Evolutionary conservation across 2,329 filamentous ascomycete genomes (phyloP).

Genomic region (Rhytidhysteron rufulum): DNA sequence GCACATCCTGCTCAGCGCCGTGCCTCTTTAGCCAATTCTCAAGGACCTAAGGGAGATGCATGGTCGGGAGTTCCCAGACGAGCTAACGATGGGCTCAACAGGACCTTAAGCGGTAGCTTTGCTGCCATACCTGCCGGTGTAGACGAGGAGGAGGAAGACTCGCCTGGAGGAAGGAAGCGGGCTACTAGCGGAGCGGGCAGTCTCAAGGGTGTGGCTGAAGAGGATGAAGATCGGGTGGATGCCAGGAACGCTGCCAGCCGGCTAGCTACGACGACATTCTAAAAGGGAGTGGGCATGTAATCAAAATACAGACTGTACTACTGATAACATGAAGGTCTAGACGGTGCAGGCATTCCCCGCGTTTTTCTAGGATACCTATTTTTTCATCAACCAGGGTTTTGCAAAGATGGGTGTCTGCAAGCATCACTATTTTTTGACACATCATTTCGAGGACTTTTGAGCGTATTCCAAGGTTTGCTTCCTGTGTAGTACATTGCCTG

Average conservation of each 20-base stretch:
- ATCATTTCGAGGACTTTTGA: too few species aligned
- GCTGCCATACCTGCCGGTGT: conserved; percentile 53
- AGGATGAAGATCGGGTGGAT: conserved; percentile 92
- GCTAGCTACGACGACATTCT: conserved; percentile 92
- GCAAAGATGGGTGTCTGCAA: too few species aligned
- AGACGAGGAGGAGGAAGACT: conserved; percentile 58
- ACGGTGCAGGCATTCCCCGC: too few species aligned
- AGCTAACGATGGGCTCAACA: conserved; percentile 66
- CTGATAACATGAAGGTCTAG: too few species aligned
- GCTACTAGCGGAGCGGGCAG: conserved; percentile 48
- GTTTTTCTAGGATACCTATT: too few species aligned
- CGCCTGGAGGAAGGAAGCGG: conserved; percentile 48
- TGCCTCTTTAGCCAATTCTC: conserved; percentile 75
- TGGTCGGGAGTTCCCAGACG: conserved; percentile 92
- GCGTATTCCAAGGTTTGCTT: too few species aligned
- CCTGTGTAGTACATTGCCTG: too few species aligned
- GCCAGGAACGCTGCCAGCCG: conserved; percentile 92
- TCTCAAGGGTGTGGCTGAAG: conserved; percentile 63
- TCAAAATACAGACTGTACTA: too few species aligned
- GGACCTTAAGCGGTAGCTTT: conserved; percentile 72
- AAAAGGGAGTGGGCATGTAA: conserved; percentile 14
- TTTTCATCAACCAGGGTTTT: too few species aligned
- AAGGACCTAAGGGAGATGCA: conserved; percentile 95
- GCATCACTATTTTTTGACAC: too few species aligned
- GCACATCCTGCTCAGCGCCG: conserved; percentile 73